A percentile compares a stretch with the other conserved stretches of the same genome.
Conservation (phyloP, 441 rosid species). For the Bocquillonia castaneifolia region DNA sequence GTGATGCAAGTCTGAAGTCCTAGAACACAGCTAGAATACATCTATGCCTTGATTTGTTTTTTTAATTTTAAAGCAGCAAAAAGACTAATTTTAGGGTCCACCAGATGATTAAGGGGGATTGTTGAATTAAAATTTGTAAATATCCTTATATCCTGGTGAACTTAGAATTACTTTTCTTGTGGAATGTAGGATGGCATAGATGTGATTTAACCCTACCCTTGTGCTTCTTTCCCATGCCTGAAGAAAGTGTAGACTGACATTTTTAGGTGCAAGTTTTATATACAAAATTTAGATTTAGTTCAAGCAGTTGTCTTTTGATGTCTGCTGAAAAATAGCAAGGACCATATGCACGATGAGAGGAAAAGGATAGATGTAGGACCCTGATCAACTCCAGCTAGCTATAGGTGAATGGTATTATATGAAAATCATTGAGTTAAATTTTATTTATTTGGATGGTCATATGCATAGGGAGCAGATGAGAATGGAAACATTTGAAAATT, state of each 20-base stretch:
- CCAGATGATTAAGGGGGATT: not conserved
- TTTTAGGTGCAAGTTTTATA: not conserved
- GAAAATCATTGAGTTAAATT: not conserved
- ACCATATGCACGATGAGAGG: too few relatives aligned
- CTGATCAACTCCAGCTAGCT: too few relatives aligned
- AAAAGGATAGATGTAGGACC: too few relatives aligned
- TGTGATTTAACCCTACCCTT: not conserved
- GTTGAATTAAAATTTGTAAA: not conserved
- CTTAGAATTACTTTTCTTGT: not conserved
- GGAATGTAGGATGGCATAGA: not conserved
- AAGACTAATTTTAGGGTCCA: not conserved
- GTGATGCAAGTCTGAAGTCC: not conserved
- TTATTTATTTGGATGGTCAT: not conserved
- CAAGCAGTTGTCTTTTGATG: too few relatives aligned
- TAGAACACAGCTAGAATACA: not conserved
- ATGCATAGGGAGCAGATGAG: not conserved
- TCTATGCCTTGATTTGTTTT: too few relatives aligned
- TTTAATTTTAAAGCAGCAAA: not conserved
- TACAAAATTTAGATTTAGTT: not conserved
- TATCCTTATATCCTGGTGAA: not conserved
- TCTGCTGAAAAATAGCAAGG: not conserved
- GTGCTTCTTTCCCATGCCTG: not conserved
- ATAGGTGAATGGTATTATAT: not conserved
- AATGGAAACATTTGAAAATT: not conserved
- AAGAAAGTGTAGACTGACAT: not conserved